Evolutionary conservation across 1,284 basidiomycete genomes (phyloP).

Genomic region (Inonotus obliquus): DNA sequence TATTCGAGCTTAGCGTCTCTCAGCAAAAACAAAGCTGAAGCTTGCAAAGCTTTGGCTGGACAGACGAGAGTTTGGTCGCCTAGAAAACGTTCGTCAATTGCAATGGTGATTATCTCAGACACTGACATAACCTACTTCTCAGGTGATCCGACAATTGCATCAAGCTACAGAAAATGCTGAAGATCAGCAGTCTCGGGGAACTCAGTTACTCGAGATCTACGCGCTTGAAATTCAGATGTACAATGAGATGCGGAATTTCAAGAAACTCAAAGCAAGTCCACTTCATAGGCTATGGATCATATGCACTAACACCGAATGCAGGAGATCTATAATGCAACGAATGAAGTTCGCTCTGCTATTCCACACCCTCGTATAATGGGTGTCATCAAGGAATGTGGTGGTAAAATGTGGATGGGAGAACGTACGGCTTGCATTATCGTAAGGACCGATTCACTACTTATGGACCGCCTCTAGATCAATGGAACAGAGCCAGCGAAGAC

Average conservation of each 20-base stretch:
- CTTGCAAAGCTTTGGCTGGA: conserved; percentile 97
- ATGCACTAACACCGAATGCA: conserved; percentile 28
- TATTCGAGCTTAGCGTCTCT: conserved; percentile 62
- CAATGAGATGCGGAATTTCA: conserved; percentile 91
- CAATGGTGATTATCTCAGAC: neutral
- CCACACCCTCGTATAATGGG: conserved; percentile 99
- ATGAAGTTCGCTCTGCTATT: conserved; percentile 91
- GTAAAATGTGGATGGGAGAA: conserved; percentile 99
- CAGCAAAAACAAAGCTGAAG: conserved; percentile 95
- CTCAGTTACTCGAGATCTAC: conserved; percentile 95
- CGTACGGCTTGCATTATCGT: conserved; percentile 47
- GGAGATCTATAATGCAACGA: conserved; percentile 97
- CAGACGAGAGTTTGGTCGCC: conserved; percentile 82
- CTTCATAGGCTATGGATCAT: neutral
- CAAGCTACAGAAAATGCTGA: conserved; percentile 60
- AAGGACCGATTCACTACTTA: neutral
- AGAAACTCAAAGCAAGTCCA: conserved; percentile 80
- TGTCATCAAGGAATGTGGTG: conserved; percentile 97
- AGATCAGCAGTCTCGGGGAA: conserved; percentile 81
- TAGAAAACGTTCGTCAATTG: conserved; percentile 61
- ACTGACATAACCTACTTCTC: neutral
- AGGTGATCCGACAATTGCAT: conserved; percentile 76
- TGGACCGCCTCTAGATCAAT: conserved; percentile 44
- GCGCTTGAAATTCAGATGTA: conserved; percentile 99
- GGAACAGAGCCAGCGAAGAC: conserved; percentile 95